These are phyloP conservation scores for Davidsoniella australis DNA, from an alignment of 2,329 filamentous ascomycete species.

Conservation along the genomic window DNA sequence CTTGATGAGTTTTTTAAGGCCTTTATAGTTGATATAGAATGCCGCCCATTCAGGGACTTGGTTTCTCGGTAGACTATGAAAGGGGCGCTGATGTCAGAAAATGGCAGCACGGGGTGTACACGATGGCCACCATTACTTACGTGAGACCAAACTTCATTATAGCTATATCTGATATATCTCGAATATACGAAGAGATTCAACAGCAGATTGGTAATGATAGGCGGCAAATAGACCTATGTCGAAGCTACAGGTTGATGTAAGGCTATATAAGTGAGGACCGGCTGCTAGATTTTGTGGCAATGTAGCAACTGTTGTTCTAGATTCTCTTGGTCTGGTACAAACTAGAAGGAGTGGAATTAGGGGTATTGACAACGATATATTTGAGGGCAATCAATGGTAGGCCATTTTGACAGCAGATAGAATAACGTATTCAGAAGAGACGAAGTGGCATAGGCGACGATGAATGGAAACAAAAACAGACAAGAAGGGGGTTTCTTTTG, in stretches of 20 bases:
- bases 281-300: too few species aligned
- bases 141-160: constrained; percentile 48
- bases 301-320: too few species aligned
- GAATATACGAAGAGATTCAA: background rate
- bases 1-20: constrained; percentile 90
- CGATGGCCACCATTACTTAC: constrained; percentile 23
- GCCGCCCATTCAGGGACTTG: constrained; percentile 78
- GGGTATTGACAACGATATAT: background rate
- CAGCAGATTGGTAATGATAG: too few species aligned
- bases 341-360: background rate
- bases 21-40: constrained; percentile 78
- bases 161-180: constrained; percentile 4
- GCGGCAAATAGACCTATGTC: too few species aligned
- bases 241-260: too few species aligned
- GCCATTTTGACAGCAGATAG: background rate
- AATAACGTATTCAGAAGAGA: background rate
- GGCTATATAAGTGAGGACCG: too few species aligned
- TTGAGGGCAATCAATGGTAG: constrained; percentile 5
- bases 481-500: background rate
- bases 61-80: constrained; percentile 50
- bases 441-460: too few species aligned
- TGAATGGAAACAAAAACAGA: background rate
- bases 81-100: constrained; percentile 13
- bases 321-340: background rate
- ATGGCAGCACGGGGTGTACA: background rate